Conservation (phyloP, 345 rosid species). For the Pistacia vera region DNA sequence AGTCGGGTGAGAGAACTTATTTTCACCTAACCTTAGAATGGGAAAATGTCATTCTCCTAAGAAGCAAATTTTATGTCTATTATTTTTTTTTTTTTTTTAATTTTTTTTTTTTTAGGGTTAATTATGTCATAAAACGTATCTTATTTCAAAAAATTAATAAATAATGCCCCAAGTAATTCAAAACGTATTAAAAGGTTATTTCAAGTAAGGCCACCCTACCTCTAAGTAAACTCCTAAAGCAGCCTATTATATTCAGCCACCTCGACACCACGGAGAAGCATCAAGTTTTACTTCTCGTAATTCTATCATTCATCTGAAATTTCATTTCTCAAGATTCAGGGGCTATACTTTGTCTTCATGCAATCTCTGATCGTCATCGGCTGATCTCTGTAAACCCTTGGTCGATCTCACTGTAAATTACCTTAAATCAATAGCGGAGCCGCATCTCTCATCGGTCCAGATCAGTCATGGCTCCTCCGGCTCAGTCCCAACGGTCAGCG, state of each 20-base stretch:
- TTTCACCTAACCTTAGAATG: too few species aligned
- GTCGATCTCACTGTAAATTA: conserved; percentile 27
- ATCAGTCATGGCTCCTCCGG: conserved; percentile 83
- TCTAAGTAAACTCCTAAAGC: not conserved
- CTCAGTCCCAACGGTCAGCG: conserved; percentile 70
- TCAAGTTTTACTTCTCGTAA: not conserved
- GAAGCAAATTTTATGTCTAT: too few species aligned
- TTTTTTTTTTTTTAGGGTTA: too few species aligned
- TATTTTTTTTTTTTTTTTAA: too few species aligned
- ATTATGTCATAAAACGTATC: too few species aligned
- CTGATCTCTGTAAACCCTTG: conserved; percentile 30
- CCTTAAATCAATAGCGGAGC: not conserved
- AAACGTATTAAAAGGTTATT: not conserved
- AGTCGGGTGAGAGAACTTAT: too few species aligned
- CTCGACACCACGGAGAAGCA: not conserved
- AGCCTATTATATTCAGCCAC: not conserved
- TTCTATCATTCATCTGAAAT: not conserved
- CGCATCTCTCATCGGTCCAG: not conserved
- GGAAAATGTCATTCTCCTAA: too few species aligned
- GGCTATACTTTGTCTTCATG: not conserved
- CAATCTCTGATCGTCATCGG: not conserved
- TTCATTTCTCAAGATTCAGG: conserved; percentile 4
- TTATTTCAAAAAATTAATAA: too few species aligned
- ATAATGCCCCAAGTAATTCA: too few species aligned
- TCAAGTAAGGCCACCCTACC: not conserved